A percentile compares a stretch with the other conserved stretches of the same genome.
Evolutionary conservation across 345 rosid species (phyloP).

Genomic region (Syzygium grande): DNA sequence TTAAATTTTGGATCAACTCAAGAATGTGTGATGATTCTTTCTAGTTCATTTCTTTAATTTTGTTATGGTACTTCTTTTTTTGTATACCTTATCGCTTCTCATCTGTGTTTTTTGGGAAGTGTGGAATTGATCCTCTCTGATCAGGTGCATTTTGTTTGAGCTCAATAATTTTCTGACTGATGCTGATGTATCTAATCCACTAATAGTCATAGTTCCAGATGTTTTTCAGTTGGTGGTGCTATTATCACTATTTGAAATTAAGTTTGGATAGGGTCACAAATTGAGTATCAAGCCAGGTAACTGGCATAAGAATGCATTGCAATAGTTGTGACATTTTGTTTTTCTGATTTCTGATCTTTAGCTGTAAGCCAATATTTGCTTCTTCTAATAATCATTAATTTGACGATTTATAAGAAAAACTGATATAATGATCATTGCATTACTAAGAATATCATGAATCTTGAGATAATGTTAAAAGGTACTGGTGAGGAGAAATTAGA

Average conservation of each 20-base stretch:
- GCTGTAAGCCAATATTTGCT: not conserved
- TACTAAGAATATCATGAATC: not conserved
- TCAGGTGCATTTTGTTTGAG: not conserved
- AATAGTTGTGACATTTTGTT: not conserved
- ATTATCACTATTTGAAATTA: not conserved
- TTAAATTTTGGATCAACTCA: not conserved
- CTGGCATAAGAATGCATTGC: not conserved
- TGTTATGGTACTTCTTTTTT: not conserved
- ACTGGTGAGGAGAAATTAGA: not conserved
- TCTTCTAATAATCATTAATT: not conserved
- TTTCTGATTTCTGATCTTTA: not conserved
- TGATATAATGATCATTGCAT: not conserved
- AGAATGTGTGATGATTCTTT: not conserved
- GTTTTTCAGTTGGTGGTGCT: not conserved
- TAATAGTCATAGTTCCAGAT: not conserved
- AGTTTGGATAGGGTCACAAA: not conserved
- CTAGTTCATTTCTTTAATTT: not conserved
- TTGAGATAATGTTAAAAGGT: not conserved
- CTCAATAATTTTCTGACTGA: not conserved
- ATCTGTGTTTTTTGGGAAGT: not conserved
- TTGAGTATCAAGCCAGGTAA: not conserved
- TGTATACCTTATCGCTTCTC: not conserved
- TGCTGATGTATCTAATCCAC: not conserved
- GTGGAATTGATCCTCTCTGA: not conserved
- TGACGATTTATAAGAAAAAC: not conserved